Evolutionary conservation across 108 stramenopile species (phyloP).

Genomic region (Nitzschia putrida): DNA sequence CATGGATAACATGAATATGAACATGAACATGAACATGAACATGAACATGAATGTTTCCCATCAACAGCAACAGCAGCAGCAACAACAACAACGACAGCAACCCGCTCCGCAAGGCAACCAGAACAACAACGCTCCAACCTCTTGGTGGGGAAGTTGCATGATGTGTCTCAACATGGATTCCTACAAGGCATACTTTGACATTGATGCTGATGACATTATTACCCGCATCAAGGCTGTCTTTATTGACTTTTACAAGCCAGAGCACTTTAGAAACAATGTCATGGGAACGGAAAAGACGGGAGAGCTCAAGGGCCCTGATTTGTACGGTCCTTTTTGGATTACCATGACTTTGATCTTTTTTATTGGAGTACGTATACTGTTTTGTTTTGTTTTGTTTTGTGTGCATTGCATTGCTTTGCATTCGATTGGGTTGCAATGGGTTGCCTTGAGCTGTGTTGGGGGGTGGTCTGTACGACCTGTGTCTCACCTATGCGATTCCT

Average conservation of each 20-base stretch:
- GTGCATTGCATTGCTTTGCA: neutral
- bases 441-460: too few relatives aligned
- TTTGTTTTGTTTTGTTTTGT: neutral
- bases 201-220: conserved; percentile 53
- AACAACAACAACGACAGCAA: conserved; percentile 12
- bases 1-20: conserved; percentile 16
- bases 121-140: conserved; percentile 4
- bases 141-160: conserved; percentile 35
- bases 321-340: conserved; percentile 87
- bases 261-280: conserved; percentile 74
- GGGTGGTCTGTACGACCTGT: too few relatives aligned
- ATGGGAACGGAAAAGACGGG: conserved; percentile 35
- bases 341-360: conserved; percentile 79
- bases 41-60: neutral
- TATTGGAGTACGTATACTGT: conserved; percentile 60
- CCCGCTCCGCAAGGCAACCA: conserved; percentile 4
- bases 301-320: conserved; percentile 71
- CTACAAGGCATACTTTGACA: conserved; percentile 56
- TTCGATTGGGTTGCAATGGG: neutral
- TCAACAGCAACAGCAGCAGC: conserved; percentile 1
- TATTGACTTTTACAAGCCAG: conserved; percentile 52
- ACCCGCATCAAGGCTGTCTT: conserved; percentile 46
- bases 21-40: conserved; percentile 1
- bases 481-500: too few relatives aligned
- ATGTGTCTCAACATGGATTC: conserved; percentile 38